Evolutionary conservation across 768 basidiomycete genomes (phyloP).

Genomic region (Mrakia gelida): DNA sequence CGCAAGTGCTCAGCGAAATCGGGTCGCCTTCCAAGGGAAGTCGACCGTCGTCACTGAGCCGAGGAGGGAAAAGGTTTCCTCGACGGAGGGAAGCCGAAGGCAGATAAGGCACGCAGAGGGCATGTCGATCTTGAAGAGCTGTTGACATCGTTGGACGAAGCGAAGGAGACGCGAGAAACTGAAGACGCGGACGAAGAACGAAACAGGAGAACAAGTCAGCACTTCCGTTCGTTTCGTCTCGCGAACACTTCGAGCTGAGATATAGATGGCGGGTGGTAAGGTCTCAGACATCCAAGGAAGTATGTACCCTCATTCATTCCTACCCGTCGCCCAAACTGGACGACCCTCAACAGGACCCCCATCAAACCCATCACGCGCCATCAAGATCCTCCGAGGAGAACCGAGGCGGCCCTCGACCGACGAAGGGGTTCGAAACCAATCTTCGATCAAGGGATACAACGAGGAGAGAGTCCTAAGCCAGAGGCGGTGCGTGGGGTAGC

Average conservation of each 20-base stretch:
- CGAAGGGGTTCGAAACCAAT: slow-evolving; percentile 28
- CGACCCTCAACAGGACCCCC: slow-evolving; percentile 7
- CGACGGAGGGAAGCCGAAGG: no score
- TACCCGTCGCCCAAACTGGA: slow-evolving; percentile 1
- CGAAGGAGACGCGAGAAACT: background rate
- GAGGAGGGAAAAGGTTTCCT: background rate
- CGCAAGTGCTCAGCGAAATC: slow-evolving; percentile 3
- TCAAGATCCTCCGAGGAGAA: slow-evolving; percentile 10
- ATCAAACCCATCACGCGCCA: slow-evolving; percentile 26
- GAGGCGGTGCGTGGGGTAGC: slow-evolving; percentile 4
- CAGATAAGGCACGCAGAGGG: background rate
- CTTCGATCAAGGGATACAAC: background rate
- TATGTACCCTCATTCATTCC: slow-evolving; percentile 18
- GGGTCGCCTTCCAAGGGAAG: background rate
- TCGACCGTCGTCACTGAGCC: slow-evolving; percentile 3
- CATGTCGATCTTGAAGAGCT: background rate
- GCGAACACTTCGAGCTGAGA: background rate
- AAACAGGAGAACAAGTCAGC: background rate
- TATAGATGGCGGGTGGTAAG: background rate
- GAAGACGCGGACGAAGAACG: background rate
- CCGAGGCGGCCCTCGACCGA: slow-evolving; percentile 25
- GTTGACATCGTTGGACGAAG: background rate
- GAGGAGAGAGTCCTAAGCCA: slow-evolving; percentile 13
- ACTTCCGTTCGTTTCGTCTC: background rate
- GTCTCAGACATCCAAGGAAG: slow-evolving; percentile 19